These are phyloP conservation scores for Penicillium cataractarum DNA, from an alignment of 495 filamentous ascomycete genomes.

Conservation along the genomic window DNA sequence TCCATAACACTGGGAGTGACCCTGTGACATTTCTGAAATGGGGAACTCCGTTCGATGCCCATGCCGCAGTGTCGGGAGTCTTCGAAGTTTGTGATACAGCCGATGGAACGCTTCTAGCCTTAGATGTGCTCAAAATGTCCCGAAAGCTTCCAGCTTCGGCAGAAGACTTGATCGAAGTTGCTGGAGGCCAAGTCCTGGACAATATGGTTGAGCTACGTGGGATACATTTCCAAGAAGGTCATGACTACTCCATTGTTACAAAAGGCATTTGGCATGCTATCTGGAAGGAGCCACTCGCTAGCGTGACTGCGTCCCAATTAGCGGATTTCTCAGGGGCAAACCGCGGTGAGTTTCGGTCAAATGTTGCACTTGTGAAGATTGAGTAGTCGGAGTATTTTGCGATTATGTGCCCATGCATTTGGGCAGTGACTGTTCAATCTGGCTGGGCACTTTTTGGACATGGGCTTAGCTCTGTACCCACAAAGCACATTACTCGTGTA, in stretches of 20 bases:
- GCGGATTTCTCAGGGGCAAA: constrained; percentile 17
- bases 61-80: constrained; percentile 50
- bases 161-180: constrained; percentile 48
- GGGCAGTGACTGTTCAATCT: neutral
- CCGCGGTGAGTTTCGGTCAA: constrained; percentile 30
- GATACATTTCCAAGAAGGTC: constrained; percentile 23
- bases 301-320: constrained; percentile 29
- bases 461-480: neutral
- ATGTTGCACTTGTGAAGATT: constrained; percentile 20
- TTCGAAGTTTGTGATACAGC: constrained; percentile 44
- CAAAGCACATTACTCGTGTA: neutral
- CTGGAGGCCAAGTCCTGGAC: constrained; percentile 25
- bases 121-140: constrained; percentile 48
- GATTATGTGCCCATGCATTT: neutral
- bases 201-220: constrained; percentile 20
- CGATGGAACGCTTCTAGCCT: constrained; percentile 32
- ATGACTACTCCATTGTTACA: constrained; percentile 33
- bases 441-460: neutral
- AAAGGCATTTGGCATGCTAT: constrained; percentile 39
- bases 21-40: constrained; percentile 54
- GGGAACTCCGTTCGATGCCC: constrained; percentile 52
- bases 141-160: constrained; percentile 47
- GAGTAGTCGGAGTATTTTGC: constrained; percentile 7
- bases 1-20: constrained; percentile 44
- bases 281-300: constrained; percentile 27